These are phyloP conservation scores for Ananas comosus DNA, from an alignment of 176 grass and related monocot species.

Conservation along the genomic window DNA sequence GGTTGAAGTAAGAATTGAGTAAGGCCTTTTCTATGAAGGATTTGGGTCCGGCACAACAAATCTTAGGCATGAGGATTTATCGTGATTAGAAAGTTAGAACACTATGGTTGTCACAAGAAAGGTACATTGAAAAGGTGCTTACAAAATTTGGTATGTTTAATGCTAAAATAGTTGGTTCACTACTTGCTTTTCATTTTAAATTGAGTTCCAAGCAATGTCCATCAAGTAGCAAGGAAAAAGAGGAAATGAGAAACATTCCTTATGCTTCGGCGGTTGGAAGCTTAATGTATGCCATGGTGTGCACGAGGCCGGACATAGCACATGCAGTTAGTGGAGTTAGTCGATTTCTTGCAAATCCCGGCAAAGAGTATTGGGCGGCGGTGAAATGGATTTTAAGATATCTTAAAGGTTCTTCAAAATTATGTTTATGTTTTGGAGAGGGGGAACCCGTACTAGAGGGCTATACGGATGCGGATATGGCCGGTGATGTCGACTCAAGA, in stretches of 20 bases:
- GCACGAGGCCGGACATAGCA: neutral
- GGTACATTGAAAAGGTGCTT: constrained; percentile 8
- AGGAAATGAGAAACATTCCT: neutral
- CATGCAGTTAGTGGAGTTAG: neutral
- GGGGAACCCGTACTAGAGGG: neutral
- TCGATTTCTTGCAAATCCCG: neutral
- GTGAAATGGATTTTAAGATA: neutral
- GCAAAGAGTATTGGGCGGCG: neutral
- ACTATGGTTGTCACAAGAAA: constrained; percentile 4
- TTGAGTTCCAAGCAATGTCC: neutral
- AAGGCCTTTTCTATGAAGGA: constrained; percentile 20
- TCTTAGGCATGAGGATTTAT: constrained; percentile 8
- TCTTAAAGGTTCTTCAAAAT: neutral
- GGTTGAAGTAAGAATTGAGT: neutral
- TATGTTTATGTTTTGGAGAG: neutral
- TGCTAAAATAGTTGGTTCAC: neutral
- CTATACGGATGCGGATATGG: neutral
- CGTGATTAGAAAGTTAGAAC: neutral
- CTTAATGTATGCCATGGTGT: neutral
- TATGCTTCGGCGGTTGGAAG: neutral
- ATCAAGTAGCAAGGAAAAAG: neutral
- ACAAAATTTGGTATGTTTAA: neutral
- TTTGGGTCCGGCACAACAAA: neutral
- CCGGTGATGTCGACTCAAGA: neutral
- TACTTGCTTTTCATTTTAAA: neutral